Evolutionary conservation across 306 rosid species (phyloP), one percentile per base, ranked within the genome.

Genomic region (Ziziphus jujuba): DNA sequence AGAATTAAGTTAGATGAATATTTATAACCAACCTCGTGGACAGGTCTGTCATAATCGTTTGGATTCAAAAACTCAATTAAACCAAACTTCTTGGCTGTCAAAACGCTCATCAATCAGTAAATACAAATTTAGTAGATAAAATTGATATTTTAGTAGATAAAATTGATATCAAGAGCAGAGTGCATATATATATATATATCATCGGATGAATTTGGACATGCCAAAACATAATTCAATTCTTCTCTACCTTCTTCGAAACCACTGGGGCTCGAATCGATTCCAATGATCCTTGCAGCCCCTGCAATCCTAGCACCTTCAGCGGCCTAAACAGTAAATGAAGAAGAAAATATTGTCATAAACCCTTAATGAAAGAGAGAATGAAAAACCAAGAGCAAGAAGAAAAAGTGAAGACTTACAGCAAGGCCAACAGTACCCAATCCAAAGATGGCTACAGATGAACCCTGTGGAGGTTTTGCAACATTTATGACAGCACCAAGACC

Each of bases 371-470:
- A 21, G 22, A 47, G 19, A 15, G 31, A 66, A 10, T n/a, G 9
- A 52, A 69, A 36, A 2, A 0, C 50, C 51, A n/a, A 28, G 4
- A 63, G 35, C 31, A n/a, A 14, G 12, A 36, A 59, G 2, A 40
- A 31, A 69, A n/a, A 20, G 44, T 9, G n/a, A n/a, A n/a, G 63
- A 67, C 96, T 82, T 78, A 89, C 98, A 31, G 96, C 90, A 61
- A 92, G 95, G 31, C 98, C 98, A 69, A 92, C 95, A 50, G 96
- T 96, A n/a, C 98, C 98, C 38, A 89, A 80, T 57, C 98, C 96
- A 33, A 92, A 92, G 36, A 92, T 52, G 21, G 96, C 98, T 65
- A 91, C 89, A 36, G 95, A 76, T 35, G 87, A 81, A 22, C 96
- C 96, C 9, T 82, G 79, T 43, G 83, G 81, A 0, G 97, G 97